Evolutionary conservation across 495 filamentous ascomycete genomes (phyloP), one percentile per base, ranked within the genome.

Genomic region (Penicillium dipodomyicola): DNA sequence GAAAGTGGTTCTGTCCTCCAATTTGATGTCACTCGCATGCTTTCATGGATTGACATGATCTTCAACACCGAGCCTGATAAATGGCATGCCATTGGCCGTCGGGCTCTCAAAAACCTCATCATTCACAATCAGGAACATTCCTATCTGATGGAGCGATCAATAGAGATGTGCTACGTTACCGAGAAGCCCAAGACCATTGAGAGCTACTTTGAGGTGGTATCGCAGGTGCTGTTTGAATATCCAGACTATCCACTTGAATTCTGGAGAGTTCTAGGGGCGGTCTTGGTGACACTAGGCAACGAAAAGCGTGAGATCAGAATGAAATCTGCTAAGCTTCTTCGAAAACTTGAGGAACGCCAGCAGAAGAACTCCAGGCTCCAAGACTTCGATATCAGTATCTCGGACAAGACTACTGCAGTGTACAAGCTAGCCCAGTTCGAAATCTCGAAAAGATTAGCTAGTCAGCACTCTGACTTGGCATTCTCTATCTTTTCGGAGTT

Each of bases 401-500:
- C 94, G 2, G 95, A 98, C 73, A 96, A 96, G 73, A 98, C 94
- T 0, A 96, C 93, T 55, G 94, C 94, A 1, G 93, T 98, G 2
- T 97, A 97, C 71, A 97, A 97, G 71, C 81, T 92, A 17, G 94
- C 94, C 4, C 95, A 97, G 62, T 97, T 97, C 59, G 94, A 97
- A 63, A 92, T 92, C 9, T 97, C 95, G 0, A 91, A 92, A 60
- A 76, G 90, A 44, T 79, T 97, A n/a, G 87, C 94, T 4, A 89
- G 87, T 63, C 87, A 92, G 57, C 90, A 97, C 67, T 80, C 87
- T 0, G 90, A 96, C 57, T 73, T 95, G 46, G 92, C 95, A 1
- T 96, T 96, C 63, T 86, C 89, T 45, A 85, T 98, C 30, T 96
- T 97, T 65, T 97, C 94, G 10, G 92, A 97, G 68, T 96, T 96